These are phyloP conservation scores for Fusarium domesticum DNA, from an alignment of 2,329 filamentous ascomycete genomes.

Conservation along the genomic window DNA sequence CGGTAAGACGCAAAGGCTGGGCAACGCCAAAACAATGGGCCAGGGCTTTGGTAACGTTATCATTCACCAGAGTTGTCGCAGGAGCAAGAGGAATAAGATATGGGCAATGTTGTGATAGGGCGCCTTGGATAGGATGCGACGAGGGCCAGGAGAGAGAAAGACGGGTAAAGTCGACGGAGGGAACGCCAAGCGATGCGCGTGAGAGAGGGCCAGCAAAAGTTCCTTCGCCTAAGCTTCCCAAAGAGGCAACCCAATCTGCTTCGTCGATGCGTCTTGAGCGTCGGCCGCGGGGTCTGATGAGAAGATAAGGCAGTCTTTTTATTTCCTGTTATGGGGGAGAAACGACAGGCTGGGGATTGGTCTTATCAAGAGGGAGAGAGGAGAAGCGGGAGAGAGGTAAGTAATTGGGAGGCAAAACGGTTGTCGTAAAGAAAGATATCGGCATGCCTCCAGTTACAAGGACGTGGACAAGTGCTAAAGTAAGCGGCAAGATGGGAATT, in stretches of 20 bases:
- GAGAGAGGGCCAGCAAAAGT: constrained; percentile 40
- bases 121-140: constrained; percentile 16
- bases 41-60: constrained; percentile 30
- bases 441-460: too few species aligned
- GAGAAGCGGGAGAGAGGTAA: not conserved
- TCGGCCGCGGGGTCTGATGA: constrained; percentile 24
- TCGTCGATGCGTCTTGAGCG: constrained; percentile 27
- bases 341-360: too few species aligned
- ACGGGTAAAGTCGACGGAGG: constrained; percentile 22
- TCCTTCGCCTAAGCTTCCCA: constrained; percentile 38
- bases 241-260: constrained; percentile 36
- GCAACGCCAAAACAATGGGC: constrained; percentile 1
- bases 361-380: too few species aligned
- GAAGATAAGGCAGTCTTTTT: constrained; percentile 24
- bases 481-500: not conserved
- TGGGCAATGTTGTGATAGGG: constrained; percentile 29
- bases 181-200: constrained; percentile 36
- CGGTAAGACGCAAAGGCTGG: constrained; percentile 24
- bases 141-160: constrained; percentile 16
- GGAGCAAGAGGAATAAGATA: constrained; percentile 25
- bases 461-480: too few species aligned
- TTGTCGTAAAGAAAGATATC: too few species aligned
- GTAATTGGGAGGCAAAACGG: too few species aligned
- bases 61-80: constrained; percentile 34
- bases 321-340: constrained; percentile 1